Percentiles rank a stretch among this genome's conserved stretches.
These are phyloP conservation scores for Calonectria pauciramosa DNA, from an alignment of 2,329 filamentous ascomycete species.

Conservation along the genomic window DNA sequence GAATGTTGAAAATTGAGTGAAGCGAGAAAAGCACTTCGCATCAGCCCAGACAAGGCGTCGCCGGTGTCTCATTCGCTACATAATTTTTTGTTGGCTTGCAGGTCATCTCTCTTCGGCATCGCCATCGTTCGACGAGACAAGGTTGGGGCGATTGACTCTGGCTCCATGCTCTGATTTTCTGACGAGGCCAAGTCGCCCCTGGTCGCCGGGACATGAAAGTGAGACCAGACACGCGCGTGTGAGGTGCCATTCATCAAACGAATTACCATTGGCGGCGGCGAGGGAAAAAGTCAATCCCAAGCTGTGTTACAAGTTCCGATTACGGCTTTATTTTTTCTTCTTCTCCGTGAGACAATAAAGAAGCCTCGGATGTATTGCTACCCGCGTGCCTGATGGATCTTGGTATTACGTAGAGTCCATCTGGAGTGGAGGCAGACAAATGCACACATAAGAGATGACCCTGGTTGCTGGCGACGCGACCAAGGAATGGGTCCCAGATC, in stretches of 20 bases:
- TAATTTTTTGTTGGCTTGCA: constrained; percentile 39
- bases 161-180: constrained; percentile 42
- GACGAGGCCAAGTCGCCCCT: constrained; percentile 17
- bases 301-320: background rate
- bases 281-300: background rate
- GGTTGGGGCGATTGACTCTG: constrained; percentile 27
- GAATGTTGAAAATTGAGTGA: constrained; percentile 15
- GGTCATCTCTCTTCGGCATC: constrained; percentile 31
- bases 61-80: constrained; percentile 26
- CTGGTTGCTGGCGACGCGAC: constrained; percentile 15
- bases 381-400: background rate
- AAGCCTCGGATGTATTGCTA: constrained; percentile 15
- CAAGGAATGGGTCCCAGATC: constrained; percentile 5
- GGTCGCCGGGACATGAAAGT: constrained; percentile 3
- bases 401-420: constrained; percentile 4
- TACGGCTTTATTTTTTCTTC: background rate
- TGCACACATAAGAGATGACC: background rate
- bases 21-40: constrained; percentile 12
- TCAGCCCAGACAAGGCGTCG: constrained; percentile 22
- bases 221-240: constrained; percentile 18
- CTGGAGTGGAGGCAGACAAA: background rate
- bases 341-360: constrained; percentile 1
- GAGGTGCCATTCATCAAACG: constrained; percentile 5
- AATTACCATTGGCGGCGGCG: background rate
- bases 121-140: constrained; percentile 40